A percentile compares a stretch with the other conserved stretches of the same genome.
phyloP scores from a whole-genome alignment of 306 rosid genomes.

The Purshia tridentata region DNA sequence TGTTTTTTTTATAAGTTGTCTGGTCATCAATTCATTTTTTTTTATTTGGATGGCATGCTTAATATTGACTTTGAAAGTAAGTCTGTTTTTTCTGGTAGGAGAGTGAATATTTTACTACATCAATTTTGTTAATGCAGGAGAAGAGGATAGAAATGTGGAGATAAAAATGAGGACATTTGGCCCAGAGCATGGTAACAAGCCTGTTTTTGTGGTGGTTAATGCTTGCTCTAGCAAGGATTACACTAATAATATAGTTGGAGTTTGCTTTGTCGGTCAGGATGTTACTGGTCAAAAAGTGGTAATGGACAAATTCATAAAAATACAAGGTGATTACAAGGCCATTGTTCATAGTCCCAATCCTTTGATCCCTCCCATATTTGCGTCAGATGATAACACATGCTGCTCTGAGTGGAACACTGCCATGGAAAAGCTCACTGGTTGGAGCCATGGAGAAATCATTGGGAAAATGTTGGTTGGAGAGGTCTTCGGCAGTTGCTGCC shows the following conservation, averaged over 20 bases:
- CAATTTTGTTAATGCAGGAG: constrained; percentile 72
- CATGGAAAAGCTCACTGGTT: constrained; percentile 94
- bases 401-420: constrained; percentile 99
- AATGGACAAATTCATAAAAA: constrained; percentile 94
- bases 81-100: constrained; percentile 26
- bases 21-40: neutral
- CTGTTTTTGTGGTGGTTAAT: constrained; percentile 85
- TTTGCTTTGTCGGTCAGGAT: constrained; percentile 99
- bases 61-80: constrained; percentile 33
- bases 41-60: neutral
- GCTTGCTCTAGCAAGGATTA: constrained; percentile 98
- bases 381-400: constrained; percentile 89
- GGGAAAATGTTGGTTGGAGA: constrained; percentile 96
- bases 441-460: constrained; percentile 64
- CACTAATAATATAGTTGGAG: constrained; percentile 80
- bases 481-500: constrained; percentile 88
- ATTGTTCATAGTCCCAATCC: constrained; percentile 93
- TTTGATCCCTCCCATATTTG: constrained; percentile 97
- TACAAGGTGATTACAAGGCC: constrained; percentile 97
- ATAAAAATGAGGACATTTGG: constrained; percentile 88
- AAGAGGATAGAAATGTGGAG: constrained; percentile 94
- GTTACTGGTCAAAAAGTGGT: constrained; percentile 90
- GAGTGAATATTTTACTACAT: constrained; percentile 32
- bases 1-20: neutral
- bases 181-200: constrained; percentile 54